These are phyloP conservation scores for Nemania sp. DNA, from an alignment of 2,329 filamentous ascomycete genomes.

Conservation along the genomic window DNA sequence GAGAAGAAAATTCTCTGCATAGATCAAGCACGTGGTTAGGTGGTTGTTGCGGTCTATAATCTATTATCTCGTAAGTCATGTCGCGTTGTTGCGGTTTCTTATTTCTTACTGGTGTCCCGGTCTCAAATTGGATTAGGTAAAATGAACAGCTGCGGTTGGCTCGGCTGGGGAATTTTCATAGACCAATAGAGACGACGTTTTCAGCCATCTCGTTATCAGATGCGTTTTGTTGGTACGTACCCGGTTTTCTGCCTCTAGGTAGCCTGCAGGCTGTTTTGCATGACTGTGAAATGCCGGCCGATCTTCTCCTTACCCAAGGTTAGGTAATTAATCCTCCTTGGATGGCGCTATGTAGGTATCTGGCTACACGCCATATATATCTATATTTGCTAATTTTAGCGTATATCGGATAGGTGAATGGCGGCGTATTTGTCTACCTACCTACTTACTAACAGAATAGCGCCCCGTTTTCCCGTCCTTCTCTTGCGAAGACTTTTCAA, in stretches of 20 bases:
- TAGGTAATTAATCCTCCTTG: background rate
- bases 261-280: conserved; percentile 33
- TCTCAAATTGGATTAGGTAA: conserved; percentile 47
- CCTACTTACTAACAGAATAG: too few relatives aligned
- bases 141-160: conserved; percentile 45
- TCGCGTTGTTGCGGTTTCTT: background rate
- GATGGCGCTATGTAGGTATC: too few relatives aligned
- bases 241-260: conserved; percentile 17
- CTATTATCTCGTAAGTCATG: conserved; percentile 18
- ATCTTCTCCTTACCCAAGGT: conserved; percentile 20
- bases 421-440: too few relatives aligned
- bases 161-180: conserved; percentile 36
- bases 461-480: background rate
- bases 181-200: conserved; percentile 28
- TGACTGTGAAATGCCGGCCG: conserved; percentile 31
- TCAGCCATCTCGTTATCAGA: conserved; percentile 24
- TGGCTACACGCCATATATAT: too few relatives aligned
- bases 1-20: conserved; percentile 17
- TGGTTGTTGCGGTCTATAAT: conserved; percentile 13
- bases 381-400: background rate
- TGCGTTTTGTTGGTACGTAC: conserved; percentile 20
- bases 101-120: conserved; percentile 13
- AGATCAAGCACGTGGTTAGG: conserved; percentile 31
- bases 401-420: conserved; percentile 11
- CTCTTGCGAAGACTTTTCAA: conserved; percentile 16